phyloP scores from a whole-genome alignment of 2,329 filamentous ascomycete species.

The Aspergillus pseudoterreus region DNA sequence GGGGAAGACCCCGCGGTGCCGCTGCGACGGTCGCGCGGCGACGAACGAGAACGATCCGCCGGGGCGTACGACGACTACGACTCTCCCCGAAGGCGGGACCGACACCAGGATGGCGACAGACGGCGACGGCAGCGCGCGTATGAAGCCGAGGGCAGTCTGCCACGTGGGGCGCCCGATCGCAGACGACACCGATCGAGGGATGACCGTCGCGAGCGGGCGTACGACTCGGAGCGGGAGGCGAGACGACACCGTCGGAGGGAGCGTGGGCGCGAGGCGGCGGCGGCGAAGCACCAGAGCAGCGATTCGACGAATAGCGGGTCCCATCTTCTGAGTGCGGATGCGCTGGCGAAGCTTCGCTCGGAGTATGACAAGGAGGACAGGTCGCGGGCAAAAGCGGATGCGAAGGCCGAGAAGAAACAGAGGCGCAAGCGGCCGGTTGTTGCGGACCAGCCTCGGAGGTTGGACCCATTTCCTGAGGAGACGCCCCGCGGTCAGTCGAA shows the following conservation, averaged over 20 bases:
- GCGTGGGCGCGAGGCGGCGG: conserved; percentile 15
- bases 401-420: conserved; percentile 22
- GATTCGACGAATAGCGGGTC: conserved; percentile 43
- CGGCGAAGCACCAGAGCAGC: conserved; percentile 37
- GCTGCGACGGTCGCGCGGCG: conserved; percentile 1
- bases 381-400: conserved; percentile 33
- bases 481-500: conserved; percentile 46
- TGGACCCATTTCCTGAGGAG: conserved; percentile 20
- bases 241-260: conserved; percentile 24
- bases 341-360: conserved; percentile 64
- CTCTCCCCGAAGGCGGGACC: conserved; percentile 34
- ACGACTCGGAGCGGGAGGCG: conserved; percentile 19
- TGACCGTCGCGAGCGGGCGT: conserved; percentile 15
- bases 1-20: conserved; percentile 9
- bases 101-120: conserved; percentile 31
- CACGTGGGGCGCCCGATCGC: conserved; percentile 6
- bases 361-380: conserved; percentile 55
- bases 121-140: conserved; percentile 24
- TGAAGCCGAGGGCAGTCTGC: conserved; percentile 25
- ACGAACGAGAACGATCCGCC: not conserved
- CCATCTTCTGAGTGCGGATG: conserved; percentile 48
- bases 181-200: conserved; percentile 10
- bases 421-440: conserved; percentile 25
- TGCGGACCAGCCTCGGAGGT: conserved; percentile 17
- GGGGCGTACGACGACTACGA: conserved; percentile 29